A percentile compares a stretch with the other conserved stretches of the same genome.
phyloP scores from a whole-genome alignment of 1,284 basidiomycete genomes.

The Meira miltonrushii region DNA sequence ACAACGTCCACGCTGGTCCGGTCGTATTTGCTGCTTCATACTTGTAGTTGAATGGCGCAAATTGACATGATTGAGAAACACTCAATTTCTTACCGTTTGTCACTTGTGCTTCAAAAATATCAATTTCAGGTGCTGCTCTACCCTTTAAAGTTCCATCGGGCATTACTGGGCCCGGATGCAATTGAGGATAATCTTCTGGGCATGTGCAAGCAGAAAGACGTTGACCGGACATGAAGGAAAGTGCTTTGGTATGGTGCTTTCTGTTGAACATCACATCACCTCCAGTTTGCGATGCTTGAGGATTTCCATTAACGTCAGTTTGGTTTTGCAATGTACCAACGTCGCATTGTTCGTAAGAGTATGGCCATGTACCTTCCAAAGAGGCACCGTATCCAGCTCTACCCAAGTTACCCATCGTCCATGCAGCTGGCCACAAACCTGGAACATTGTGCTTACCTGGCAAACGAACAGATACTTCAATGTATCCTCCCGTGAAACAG shows the following conservation, averaged over 20 bases:
- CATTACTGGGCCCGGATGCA: slow-evolving; percentile 71
- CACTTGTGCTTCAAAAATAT: slow-evolving; percentile 63
- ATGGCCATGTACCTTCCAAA: slow-evolving; percentile 66
- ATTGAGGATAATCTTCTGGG: slow-evolving; percentile 61
- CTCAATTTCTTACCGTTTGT: slow-evolving; percentile 50
- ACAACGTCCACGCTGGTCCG: slow-evolving; percentile 39
- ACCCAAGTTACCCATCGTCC: slow-evolving; percentile 78
- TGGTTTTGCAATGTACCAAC: slow-evolving; percentile 45
- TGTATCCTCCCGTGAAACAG: slow-evolving; percentile 86
- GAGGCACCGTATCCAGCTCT: slow-evolving; percentile 50
- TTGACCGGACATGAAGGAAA: slow-evolving; percentile 56
- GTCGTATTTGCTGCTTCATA: slow-evolving; percentile 40
- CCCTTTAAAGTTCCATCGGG: slow-evolving; percentile 67
- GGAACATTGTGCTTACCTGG: slow-evolving; percentile 65
- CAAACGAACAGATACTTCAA: slow-evolving; percentile 70
- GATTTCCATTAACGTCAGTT: slow-evolving; percentile 29
- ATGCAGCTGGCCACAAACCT: slow-evolving; percentile 66
- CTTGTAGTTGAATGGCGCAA: slow-evolving; percentile 62
- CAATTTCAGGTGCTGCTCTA: slow-evolving; percentile 64
- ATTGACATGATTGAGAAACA: slow-evolving; percentile 73
- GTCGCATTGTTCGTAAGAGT: slow-evolving; percentile 57
- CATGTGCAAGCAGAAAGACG: slow-evolving; percentile 65
- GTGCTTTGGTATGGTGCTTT: slow-evolving; percentile 40
- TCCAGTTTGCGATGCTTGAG: slow-evolving; percentile 22
- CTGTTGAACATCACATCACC: slow-evolving; percentile 41